Evolutionary conservation across 2,329 filamentous ascomycete species (phyloP), one percentile per base, ranked within the genome.

Genomic region (Colletotrichum phormii): DNA sequence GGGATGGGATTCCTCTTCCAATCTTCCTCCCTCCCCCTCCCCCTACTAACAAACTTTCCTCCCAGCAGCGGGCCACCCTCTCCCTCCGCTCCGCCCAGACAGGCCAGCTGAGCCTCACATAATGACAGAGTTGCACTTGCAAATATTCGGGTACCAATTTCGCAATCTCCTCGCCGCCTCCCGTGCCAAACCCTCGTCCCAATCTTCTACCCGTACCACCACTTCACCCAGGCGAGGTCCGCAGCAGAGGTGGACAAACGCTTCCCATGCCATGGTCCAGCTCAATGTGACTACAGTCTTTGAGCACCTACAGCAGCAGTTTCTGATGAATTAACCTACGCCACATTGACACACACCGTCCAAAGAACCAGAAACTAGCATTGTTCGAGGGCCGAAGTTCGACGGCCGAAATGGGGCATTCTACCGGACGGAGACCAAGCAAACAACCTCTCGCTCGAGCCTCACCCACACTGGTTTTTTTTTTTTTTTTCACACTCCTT

Each of bases 321-420:
- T n/a, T 24, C 26, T 12, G 29, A 11, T 61, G 22, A 24, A n/a
- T 55, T 33, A 70, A 70, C 65, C 57, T 60, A 73, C 66, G 61
- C 60, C 71, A 73, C 71, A 73, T 31, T 65, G 71, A 71, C 61
- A 54, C 66, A 60, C 49, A 70, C 55, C 71, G 46, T 73, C 71
- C 22, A 61, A 73, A 55, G 24, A 57, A 71, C 31, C 24, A 49
- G 61, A 70, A 73, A 73, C 71, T 49, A 33, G 53, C 46, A 61
- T 24, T 58, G 70, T 72, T 66, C 70, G 70, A 72, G 65, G n/a
- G 58, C 42, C 11, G 35, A 64, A 57, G 51, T 24, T 57, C 18
- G 5, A 57, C 12, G 24, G 35, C 24, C 62, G 51, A 35, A 57
- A 31, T 46, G 31, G 49, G 62, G 9, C 24, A 33, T 22, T 57